Percentiles rank a stretch among this genome's conserved stretches.
Evolutionary conservation across 805 yeast genomes (phyloP).

Genomic region (Starmerella potacharoeniae): DNA sequence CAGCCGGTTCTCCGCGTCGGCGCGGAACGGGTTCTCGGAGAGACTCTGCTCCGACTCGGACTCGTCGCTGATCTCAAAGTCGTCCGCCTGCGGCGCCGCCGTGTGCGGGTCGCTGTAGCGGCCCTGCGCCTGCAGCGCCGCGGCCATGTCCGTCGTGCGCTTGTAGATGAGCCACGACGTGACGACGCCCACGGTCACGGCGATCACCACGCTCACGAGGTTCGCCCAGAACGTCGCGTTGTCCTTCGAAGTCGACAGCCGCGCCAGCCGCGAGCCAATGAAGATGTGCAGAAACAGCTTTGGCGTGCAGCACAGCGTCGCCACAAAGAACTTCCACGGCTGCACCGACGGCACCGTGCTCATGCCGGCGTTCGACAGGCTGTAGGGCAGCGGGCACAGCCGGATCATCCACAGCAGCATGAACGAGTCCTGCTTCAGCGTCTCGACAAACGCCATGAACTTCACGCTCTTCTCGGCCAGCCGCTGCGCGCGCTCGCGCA

Average conservation of each 20-base stretch:
- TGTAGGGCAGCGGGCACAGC: constrained; percentile 86
- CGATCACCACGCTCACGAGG: constrained; percentile 45
- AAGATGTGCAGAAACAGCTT: constrained; percentile 66
- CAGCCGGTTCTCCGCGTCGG: not conserved
- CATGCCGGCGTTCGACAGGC: constrained; percentile 82
- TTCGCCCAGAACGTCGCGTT: constrained; percentile 47
- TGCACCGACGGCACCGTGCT: constrained; percentile 75
- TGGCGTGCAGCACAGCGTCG: constrained; percentile 70
- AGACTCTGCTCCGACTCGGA: constrained; percentile 7
- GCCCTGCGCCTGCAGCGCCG: constrained; percentile 23
- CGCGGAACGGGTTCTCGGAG: constrained; percentile 5
- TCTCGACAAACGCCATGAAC: constrained; percentile 63
- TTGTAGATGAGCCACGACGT: constrained; percentile 61
- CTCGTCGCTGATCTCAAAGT: constrained; percentile 24
- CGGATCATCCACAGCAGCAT: constrained; percentile 60
- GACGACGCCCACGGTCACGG: constrained; percentile 41
- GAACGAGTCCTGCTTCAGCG: constrained; percentile 60
- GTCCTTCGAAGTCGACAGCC: constrained; percentile 46
- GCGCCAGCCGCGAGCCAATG: constrained; percentile 63
- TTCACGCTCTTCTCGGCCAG: constrained; percentile 51
- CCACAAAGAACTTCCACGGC: constrained; percentile 49
- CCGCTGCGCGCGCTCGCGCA: constrained; percentile 46
- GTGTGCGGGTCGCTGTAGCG: constrained; percentile 9
- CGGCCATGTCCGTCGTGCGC: constrained; percentile 32
- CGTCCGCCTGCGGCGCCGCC: constrained; percentile 22